Evolutionary conservation across 441 rosid genomes (phyloP), one percentile per base, ranked within the genome.

Genomic region (Populus trichocarpa): DNA sequence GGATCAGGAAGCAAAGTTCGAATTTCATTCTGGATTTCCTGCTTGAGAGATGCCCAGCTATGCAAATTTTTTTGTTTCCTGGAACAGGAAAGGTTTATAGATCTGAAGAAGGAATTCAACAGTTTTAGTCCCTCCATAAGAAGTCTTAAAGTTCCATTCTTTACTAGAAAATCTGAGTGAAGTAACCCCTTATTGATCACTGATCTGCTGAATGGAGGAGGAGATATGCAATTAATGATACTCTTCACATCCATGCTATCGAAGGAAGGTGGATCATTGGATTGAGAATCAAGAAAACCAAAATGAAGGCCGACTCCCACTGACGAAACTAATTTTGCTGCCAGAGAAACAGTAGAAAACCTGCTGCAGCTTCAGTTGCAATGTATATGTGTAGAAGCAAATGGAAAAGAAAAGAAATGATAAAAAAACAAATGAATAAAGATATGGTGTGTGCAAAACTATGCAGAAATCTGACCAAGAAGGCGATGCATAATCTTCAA

Each of bases 141-240:
- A 84, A 96, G 91, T 84, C 94, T 88, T 83, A 96, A 82, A 75
- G 95, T 91, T 83, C 91, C 97, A 86, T 91, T 92, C 81, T 89
- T 94, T 82, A 94, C 95, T 74, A 92, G 86, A 84, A 88, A 84
- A 82, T 94, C 91, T 63, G 91, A 86, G 84, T 95, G 95, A 79
- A 91, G 99, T 87, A 96, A 83, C 78, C 99, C 98, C 88, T 88
- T 93, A 73, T 84, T 94, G 88, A 93, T 85, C 33, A 86, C 86
- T 18, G 96, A 85, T 80, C 97, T 88, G 85, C 92, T 84, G 77
- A 93, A 90, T 77, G 95, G 84, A 65, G 88, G 90, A 68, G 98
- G 94, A 83, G 92, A 87, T 78, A 90, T 85, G 87, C 96, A 90
- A 72, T 81, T 91, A 83, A 89, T 81, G 82, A 94, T 76, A 81